Base-by-base conservation (phyloP, 1,139 yeast genomes). In the Geotrichum armillariae region DNA sequence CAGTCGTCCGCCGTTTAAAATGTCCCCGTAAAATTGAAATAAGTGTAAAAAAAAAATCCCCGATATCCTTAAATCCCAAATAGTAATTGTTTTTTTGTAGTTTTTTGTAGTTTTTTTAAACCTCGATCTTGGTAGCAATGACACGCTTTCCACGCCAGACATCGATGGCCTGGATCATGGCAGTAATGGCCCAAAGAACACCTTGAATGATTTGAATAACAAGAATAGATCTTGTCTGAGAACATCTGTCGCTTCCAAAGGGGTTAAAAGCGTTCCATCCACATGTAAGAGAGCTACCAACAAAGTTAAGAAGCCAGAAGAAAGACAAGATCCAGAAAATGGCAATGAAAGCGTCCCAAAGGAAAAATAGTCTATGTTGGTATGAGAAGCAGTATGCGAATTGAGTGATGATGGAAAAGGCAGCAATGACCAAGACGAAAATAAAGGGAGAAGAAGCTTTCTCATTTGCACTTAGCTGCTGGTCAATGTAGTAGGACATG, bases 231-330 rank as follows among this genome's bases (percentile, higher is more conserved):
- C 68, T 53, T 21, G 62, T 57, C 49, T 65, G 68, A 12, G 65
- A 64, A 44, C 68, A 65, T 41, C 58, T 55, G 46, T 58, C 55
- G 29, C 59, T 51, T 16, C 66, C 66, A 55, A 65, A 65, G 16
- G 68, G 68, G 42, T 65, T 64, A 56, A 65, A 65, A 6, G 67
- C 54, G 5, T 56, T 38, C 67, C 68, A 65, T 17, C 56, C 56
- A 47, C 68, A 65, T 12, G 60, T 25, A 21, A 64, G 52, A 18
- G 35, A 20, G 25, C 27, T 21, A 27, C 50, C 41, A 32, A 56
- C 63, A 46, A 47, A 53, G 54, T 64, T 62, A 47, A 58, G 57
- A 31, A 63, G 52, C 68, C 68, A 65, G 52, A 65, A 65, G 53
- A 65, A 59, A 12, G 65, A 49, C 14, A 65, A 18, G 39, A 65